Percentiles rank a stretch among this genome's conserved stretches.
Conservation (phyloP, 768 basidiomycete genomes). For the Polyporus arcularius region DNA sequence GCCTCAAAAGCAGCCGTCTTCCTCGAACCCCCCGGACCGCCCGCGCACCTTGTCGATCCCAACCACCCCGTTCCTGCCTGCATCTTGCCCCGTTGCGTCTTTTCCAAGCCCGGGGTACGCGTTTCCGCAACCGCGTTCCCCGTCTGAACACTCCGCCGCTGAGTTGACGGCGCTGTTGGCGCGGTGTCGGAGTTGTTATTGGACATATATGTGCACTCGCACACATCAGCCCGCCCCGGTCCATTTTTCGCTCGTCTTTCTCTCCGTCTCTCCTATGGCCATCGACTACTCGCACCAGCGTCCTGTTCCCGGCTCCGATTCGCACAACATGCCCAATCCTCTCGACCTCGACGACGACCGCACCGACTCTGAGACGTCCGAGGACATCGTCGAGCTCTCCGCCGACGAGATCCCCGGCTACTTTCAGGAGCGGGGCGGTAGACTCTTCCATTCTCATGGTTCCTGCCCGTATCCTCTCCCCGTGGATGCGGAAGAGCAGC, state of each 20-base stretch:
- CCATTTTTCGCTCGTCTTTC: conserved; percentile 25
- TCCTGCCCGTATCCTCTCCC: conserved; percentile 71
- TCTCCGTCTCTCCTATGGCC: conserved; percentile 19
- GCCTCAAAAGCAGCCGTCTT: neutral
- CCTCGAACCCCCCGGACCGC: conserved; percentile 10
- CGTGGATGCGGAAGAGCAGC: conserved; percentile 68
- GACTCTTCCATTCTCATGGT: conserved; percentile 70
- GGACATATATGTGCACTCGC: conserved; percentile 17
- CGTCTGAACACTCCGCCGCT: conserved; percentile 22
- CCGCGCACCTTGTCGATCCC: conserved; percentile 15
- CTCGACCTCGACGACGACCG: conserved; percentile 36
- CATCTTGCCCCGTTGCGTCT: conserved; percentile 3
- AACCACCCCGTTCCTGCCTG: conserved; percentile 4
- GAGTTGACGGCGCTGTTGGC: conserved; percentile 26
- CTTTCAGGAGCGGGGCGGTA: conserved; percentile 57
- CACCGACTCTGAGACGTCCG: conserved; percentile 42
- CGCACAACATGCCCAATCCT: conserved; percentile 8
- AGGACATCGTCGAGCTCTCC: conserved; percentile 46
- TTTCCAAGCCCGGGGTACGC: conserved; percentile 4
- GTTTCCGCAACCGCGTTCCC: conserved; percentile 13
- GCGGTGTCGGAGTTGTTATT: conserved; percentile 25
- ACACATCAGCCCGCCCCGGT: conserved; percentile 25
- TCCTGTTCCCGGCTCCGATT: conserved; percentile 5
- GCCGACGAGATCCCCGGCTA: conserved; percentile 58
- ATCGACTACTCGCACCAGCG: conserved; percentile 8